A percentile compares a stretch with the other conserved stretches of the same genome.
phyloP scores from a whole-genome alignment of 305 asterid genomes.

The Fraxinus sp. region DNA sequence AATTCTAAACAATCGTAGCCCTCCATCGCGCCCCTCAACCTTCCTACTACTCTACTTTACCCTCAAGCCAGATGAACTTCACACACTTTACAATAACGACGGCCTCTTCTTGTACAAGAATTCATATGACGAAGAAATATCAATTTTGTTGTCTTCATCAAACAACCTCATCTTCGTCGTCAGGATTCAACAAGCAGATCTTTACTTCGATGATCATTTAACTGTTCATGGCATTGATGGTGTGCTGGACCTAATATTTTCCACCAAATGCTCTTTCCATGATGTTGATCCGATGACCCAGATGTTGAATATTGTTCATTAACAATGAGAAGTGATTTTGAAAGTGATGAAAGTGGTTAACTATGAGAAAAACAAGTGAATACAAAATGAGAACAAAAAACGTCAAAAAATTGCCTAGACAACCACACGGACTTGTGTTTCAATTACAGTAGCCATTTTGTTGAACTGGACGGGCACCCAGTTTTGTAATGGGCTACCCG shows the following conservation, averaged over 20 bases:
- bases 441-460: too few relatives aligned
- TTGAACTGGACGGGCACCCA: too few relatives aligned
- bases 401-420: too few relatives aligned
- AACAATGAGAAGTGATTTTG: too few relatives aligned
- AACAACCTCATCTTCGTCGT: slow-evolving; percentile 36
- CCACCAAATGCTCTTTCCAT: slow-evolving; percentile 37
- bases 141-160: slow-evolving; percentile 44
- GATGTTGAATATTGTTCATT: too few relatives aligned
- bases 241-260: slow-evolving; percentile 48
- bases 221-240: slow-evolving; percentile 65
- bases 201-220: slow-evolving; percentile 54
- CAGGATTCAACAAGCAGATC: slow-evolving; percentile 55
- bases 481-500: too few relatives aligned
- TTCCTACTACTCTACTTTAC: slow-evolving; percentile 58
- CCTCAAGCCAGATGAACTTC: slow-evolving; percentile 42
- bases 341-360: too few relatives aligned
- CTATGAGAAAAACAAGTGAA: too few relatives aligned
- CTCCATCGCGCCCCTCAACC: slow-evolving; percentile 49
- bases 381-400: too few relatives aligned
- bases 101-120: slow-evolving; percentile 47
- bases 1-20: slow-evolving; percentile 35
- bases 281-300: slow-evolving; percentile 20
- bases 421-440: too few relatives aligned
- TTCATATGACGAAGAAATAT: slow-evolving; percentile 25
- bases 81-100: slow-evolving; percentile 39